phyloP scores from a whole-genome alignment of 2,329 filamentous ascomycete species.

The Sodiomyces alkalinus region DNA sequence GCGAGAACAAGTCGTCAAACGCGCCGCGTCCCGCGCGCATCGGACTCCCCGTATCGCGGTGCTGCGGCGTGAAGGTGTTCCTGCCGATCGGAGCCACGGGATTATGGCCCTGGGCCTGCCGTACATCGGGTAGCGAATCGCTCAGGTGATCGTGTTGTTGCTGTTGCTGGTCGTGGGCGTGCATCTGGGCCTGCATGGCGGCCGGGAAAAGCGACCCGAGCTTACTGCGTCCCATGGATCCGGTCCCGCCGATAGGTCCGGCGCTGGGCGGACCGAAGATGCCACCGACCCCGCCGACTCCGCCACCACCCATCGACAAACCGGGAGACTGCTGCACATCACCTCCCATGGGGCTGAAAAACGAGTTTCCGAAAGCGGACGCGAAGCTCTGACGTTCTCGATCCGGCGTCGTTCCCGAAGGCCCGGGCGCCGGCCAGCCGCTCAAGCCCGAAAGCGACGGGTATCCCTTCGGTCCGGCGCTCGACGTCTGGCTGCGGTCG shows the following conservation, averaged over 20 bases:
- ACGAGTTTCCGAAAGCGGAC: slow-evolving; percentile 56
- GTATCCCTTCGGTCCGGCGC: slow-evolving; percentile 65
- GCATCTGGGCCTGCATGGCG: slow-evolving; percentile 86
- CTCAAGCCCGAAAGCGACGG: slow-evolving; percentile 44
- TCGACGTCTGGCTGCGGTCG: slow-evolving; percentile 87
- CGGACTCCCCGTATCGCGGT: slow-evolving; percentile 44
- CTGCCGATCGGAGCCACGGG: slow-evolving; percentile 55
- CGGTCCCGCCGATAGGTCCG: slow-evolving; percentile 38
- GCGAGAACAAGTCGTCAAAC: slow-evolving; percentile 39
- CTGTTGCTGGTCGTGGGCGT: slow-evolving; percentile 53
- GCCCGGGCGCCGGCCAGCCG: slow-evolving; percentile 45
- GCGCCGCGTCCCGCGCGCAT: slow-evolving; percentile 37
- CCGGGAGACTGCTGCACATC: slow-evolving; percentile 70
- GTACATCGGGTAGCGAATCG: slow-evolving; percentile 43
- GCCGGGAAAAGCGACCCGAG: slow-evolving; percentile 76
- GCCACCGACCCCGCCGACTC: slow-evolving; percentile 46
- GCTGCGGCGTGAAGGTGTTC: slow-evolving; percentile 37
- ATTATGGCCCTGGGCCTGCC: slow-evolving; percentile 43
- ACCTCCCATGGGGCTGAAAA: slow-evolving; percentile 55
- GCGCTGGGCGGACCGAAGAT: slow-evolving; percentile 52
- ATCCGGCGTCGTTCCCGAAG: slow-evolving; percentile 54
- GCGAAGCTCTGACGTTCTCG: slow-evolving; percentile 42
- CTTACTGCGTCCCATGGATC: slow-evolving; percentile 66
- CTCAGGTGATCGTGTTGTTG: slow-evolving; percentile 41
- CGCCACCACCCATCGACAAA: slow-evolving; percentile 28